phyloP scores from a whole-genome alignment of 2,329 filamentous ascomycete genomes.

The Penicillium crustosum region DNA sequence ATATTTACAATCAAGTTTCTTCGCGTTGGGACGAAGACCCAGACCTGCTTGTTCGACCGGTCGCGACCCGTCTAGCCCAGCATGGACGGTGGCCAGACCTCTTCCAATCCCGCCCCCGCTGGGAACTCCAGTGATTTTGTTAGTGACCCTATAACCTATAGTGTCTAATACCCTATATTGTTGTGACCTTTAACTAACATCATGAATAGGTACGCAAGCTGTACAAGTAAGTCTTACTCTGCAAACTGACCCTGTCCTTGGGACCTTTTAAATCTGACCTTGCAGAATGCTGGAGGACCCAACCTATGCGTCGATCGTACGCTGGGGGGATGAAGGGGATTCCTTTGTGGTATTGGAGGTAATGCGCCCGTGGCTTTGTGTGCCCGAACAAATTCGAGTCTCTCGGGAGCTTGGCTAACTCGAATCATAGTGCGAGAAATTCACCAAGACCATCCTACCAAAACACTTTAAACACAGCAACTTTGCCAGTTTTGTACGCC shows the following conservation, averaged over 20 bases:
- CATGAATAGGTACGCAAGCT: slow-evolving; percentile 82
- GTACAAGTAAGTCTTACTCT: slow-evolving; percentile 80
- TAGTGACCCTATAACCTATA: slow-evolving; percentile 46
- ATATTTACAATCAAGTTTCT: slow-evolving; percentile 6
- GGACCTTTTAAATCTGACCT: slow-evolving; percentile 15
- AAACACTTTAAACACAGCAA: slow-evolving; percentile 99
- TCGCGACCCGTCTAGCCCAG: slow-evolving; percentile 43
- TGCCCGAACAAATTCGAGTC: background rate
- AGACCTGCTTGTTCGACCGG: slow-evolving; percentile 38
- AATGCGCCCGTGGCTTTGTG: slow-evolving; percentile 29
- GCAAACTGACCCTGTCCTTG: background rate
- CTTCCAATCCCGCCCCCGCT: slow-evolving; percentile 48
- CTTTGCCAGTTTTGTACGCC: slow-evolving; percentile 93
- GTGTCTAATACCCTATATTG: too few species aligned
- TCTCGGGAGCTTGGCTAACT: slow-evolving; percentile 19
- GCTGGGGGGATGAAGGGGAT: slow-evolving; percentile 92
- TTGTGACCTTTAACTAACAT: slow-evolving; percentile 12
- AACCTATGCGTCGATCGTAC: slow-evolving; percentile 84
- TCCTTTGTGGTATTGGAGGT: slow-evolving; percentile 98
- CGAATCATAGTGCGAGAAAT: slow-evolving; percentile 80
- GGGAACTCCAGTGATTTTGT: slow-evolving; percentile 97
- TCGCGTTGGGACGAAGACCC: slow-evolving; percentile 12
- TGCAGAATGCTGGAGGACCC: slow-evolving; percentile 92
- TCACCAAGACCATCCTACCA: slow-evolving; percentile 92
- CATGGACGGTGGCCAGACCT: slow-evolving; percentile 49